Evolutionary conservation across 2,329 filamentous ascomycete genomes (phyloP).

Genomic region (Hyphodiscus sp.): DNA sequence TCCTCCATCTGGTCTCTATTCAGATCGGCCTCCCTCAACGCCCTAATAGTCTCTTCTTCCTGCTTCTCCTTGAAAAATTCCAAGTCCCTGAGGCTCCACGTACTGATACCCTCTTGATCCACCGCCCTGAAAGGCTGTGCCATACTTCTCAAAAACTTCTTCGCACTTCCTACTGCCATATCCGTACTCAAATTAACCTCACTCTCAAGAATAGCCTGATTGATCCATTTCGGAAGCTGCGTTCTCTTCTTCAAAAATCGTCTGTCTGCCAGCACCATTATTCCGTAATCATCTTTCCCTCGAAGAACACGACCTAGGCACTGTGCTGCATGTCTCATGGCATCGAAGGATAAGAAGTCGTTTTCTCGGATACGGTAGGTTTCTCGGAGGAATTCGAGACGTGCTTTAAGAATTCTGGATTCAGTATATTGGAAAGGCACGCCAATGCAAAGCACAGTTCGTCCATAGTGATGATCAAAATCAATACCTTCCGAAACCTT

Average conservation of each 20-base stretch:
- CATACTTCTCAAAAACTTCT: slow-evolving; percentile 86
- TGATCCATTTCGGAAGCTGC: slow-evolving; percentile 96
- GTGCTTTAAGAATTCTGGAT: slow-evolving; percentile 90
- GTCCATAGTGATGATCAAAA: slow-evolving; percentile 97
- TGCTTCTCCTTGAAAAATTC: slow-evolving; percentile 70
- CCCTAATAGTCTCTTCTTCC: slow-evolving; percentile 60
- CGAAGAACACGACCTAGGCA: slow-evolving; percentile 90
- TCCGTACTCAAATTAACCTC: slow-evolving; percentile 91
- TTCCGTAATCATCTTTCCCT: slow-evolving; percentile 98
- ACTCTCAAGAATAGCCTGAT: slow-evolving; percentile 74
- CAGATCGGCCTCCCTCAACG: slow-evolving; percentile 44
- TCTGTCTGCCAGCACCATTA: slow-evolving; percentile 96
- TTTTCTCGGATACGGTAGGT: slow-evolving; percentile 96
- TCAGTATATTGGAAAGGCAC: slow-evolving; percentile 99
- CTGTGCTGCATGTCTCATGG: slow-evolving; percentile 97
- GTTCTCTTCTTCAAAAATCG: slow-evolving; percentile 86
- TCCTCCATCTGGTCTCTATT: slow-evolving; percentile 8
- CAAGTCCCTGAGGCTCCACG: slow-evolving; percentile 79
- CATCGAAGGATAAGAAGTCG: slow-evolving; percentile 96
- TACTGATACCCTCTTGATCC: slow-evolving; percentile 88
- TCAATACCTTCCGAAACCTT: slow-evolving; percentile 98
- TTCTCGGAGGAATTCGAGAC: slow-evolving; percentile 92
- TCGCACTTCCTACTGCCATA: slow-evolving; percentile 84
- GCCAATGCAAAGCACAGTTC: slow-evolving; percentile 91
- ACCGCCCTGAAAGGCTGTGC: slow-evolving; percentile 78